Evolutionary conservation across 2,329 filamentous ascomycete species (phyloP), one percentile per base, ranked within the genome.

Genomic region (Colletotrichum horii): DNA sequence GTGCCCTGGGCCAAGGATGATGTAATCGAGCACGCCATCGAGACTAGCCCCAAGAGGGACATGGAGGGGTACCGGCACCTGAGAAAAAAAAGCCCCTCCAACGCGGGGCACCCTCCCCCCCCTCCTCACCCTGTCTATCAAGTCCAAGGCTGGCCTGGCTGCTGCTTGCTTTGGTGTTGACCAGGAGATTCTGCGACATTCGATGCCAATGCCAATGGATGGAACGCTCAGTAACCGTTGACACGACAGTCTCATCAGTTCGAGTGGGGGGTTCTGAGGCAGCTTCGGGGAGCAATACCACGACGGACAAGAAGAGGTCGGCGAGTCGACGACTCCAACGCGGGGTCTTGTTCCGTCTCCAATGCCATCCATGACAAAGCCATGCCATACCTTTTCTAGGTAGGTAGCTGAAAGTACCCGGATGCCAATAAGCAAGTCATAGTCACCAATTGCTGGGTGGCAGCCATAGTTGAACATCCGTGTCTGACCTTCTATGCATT

Each of bases 1-100:
- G 73, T 75, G 70, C 74, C 74, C 58, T 55, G 22, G 43, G 70
- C 74, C 70, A 75, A 75, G 64, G 74, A 75, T 75, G 74, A 75
- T 75, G 74, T 75, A 75, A 75, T 64, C 74, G 74, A 75, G 74
- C 74, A 75, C 74, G 74, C 74, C 74, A 75, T 75, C 70, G 26
- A 11, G 64, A 11, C 74, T 75, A 73, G 43, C 70, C 70, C 24
- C 26, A 65, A 52, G 14, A 22, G 14, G 56, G 74, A 48, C 22
- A 65, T 75, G 74, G 74, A 73, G 74, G 74, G 74, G 74, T 69
- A 75, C 62, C 43, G 73, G 64, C 72, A 68, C 22, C 58, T 73
- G 58, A 73, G 34, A 61, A 65, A 61, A 58, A 68, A 69, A 68
- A 69, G 70, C 64, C 70, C 74, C 74, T 75, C 70, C 74, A 73